Percentiles rank a stretch among this genome's conserved stretches.
Evolutionary conservation across 306 rosid species (phyloP).

Genomic region (Hippophae tibetana): DNA sequence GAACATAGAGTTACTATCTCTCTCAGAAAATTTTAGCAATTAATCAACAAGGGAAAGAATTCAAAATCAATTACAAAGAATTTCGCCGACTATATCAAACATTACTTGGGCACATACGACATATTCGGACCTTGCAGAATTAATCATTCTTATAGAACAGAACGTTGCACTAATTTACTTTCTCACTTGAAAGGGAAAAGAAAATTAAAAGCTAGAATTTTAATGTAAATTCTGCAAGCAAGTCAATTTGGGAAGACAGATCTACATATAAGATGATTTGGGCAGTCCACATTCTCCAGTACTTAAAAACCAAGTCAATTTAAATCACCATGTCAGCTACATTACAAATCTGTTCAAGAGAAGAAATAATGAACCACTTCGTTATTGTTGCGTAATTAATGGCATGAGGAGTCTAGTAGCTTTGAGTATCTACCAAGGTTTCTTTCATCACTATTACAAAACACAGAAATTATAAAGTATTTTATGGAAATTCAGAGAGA

Average conservation of each 20-base stretch:
- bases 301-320: conserved; percentile 9
- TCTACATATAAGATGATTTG: not conserved
- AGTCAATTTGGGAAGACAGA: too few species aligned
- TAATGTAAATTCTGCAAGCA: not conserved
- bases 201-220: too few species aligned
- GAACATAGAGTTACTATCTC: not conserved
- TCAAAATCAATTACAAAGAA: not conserved
- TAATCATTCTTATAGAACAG: not conserved
- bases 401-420: not conserved
- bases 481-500: conserved; percentile 9
- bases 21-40: conserved; percentile 1
- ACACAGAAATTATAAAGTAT: not conserved
- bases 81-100: not conserved
- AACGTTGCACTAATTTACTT: too few species aligned
- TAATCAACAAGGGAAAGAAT: not conserved
- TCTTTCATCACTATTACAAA: not conserved
- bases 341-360: not conserved
- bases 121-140: not conserved
- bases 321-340: not conserved
- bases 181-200: too few species aligned
- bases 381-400: not conserved
- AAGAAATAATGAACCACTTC: not conserved
- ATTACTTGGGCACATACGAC: not conserved
- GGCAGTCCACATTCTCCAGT: not conserved
- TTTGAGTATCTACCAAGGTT: not conserved